phyloP scores from a whole-genome alignment of 2,329 filamentous ascomycete species.

The Chrysoporthe cubensis region DNA sequence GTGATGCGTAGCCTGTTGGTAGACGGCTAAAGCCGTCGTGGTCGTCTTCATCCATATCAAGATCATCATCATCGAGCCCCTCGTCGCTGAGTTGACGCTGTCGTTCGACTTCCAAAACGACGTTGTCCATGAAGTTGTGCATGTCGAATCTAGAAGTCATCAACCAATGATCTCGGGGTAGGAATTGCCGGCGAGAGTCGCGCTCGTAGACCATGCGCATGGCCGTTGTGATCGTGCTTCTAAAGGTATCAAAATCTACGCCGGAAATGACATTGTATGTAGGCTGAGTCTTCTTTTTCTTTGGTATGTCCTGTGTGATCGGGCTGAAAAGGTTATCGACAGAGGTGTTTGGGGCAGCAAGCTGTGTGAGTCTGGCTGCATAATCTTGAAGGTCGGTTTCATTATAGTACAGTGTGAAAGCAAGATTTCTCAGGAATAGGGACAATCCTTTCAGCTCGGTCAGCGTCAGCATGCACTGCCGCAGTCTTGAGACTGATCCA shows the following conservation, averaged over 20 bases:
- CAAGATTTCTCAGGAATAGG: slow-evolving; percentile 85
- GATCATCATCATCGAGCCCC: slow-evolving; percentile 55
- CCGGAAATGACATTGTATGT: slow-evolving; percentile 59
- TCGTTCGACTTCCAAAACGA: slow-evolving; percentile 85
- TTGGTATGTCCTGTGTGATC: not conserved
- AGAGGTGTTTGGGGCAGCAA: slow-evolving; percentile 7
- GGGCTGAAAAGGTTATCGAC: slow-evolving; percentile 21
- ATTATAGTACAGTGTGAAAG: slow-evolving; percentile 88
- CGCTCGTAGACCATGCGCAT: slow-evolving; percentile 90
- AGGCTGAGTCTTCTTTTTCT: slow-evolving; percentile 28
- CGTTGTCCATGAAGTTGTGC: slow-evolving; percentile 81
- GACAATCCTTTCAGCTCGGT: slow-evolving; percentile 75
- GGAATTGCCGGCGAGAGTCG: slow-evolving; percentile 84
- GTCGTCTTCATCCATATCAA: slow-evolving; percentile 44
- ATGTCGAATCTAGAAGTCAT: slow-evolving; percentile 90
- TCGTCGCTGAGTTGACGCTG: slow-evolving; percentile 69
- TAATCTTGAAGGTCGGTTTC: slow-evolving; percentile 58
- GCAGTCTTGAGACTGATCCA: slow-evolving; percentile 52
- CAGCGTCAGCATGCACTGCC: slow-evolving; percentile 70
- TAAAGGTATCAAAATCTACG: slow-evolving; percentile 77
- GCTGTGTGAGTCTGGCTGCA: slow-evolving; percentile 33
- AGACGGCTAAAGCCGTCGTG: slow-evolving; percentile 58
- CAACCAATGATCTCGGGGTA: slow-evolving; percentile 86
- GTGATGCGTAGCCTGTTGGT: slow-evolving; percentile 17
- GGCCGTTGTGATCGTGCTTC: slow-evolving; percentile 77